Percentiles rank a stretch among this genome's conserved stretches.
Conservation (phyloP, 2,329 filamentous ascomycete species). For the Trichoderma oligosporum region DNA sequence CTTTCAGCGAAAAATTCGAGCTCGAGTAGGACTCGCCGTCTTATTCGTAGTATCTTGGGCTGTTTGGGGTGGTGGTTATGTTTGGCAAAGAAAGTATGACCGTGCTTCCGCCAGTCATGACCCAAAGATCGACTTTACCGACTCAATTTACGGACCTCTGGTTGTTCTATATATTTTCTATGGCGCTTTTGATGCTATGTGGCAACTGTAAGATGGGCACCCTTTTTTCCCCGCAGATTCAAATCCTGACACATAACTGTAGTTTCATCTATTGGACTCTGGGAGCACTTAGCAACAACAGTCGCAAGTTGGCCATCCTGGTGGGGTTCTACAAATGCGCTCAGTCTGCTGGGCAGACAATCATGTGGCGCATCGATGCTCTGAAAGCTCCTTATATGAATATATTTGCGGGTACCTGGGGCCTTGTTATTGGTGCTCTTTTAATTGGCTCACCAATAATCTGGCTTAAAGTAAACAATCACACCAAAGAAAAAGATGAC, state of each 20-base stretch:
- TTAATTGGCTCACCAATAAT: slow-evolving; percentile 76
- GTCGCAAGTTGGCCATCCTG: slow-evolving; percentile 83
- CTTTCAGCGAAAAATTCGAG: slow-evolving; percentile 65
- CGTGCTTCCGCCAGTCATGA: slow-evolving; percentile 37
- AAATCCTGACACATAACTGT: slow-evolving; percentile 25
- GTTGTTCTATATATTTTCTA: slow-evolving; percentile 92
- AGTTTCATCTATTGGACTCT: slow-evolving; percentile 67
- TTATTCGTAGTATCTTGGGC: slow-evolving; percentile 69
- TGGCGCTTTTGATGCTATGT: slow-evolving; percentile 82
- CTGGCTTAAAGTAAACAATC: slow-evolving; percentile 73
- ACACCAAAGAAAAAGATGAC: slow-evolving; percentile 75
- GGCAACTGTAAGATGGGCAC: slow-evolving; percentile 72
- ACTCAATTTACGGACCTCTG: slow-evolving; percentile 65
- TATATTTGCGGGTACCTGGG: slow-evolving; percentile 72
- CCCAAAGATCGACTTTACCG: slow-evolving; percentile 59
- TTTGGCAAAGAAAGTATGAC: slow-evolving; percentile 60
- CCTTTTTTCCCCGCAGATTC: slow-evolving; percentile 27
- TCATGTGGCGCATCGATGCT: slow-evolving; percentile 35
- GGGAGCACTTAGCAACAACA: slow-evolving; percentile 88
- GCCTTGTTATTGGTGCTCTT: slow-evolving; percentile 66
- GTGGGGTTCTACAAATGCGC: slow-evolving; percentile 66
- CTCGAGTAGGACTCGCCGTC: slow-evolving; percentile 60
- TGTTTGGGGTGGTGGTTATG: slow-evolving; percentile 80
- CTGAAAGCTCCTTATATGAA: slow-evolving; percentile 56
- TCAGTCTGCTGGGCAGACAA: slow-evolving; percentile 70